These are phyloP conservation scores for Penicillium dipodomyicola DNA, from an alignment of 495 filamentous ascomycete species.

Conservation along the genomic window DNA sequence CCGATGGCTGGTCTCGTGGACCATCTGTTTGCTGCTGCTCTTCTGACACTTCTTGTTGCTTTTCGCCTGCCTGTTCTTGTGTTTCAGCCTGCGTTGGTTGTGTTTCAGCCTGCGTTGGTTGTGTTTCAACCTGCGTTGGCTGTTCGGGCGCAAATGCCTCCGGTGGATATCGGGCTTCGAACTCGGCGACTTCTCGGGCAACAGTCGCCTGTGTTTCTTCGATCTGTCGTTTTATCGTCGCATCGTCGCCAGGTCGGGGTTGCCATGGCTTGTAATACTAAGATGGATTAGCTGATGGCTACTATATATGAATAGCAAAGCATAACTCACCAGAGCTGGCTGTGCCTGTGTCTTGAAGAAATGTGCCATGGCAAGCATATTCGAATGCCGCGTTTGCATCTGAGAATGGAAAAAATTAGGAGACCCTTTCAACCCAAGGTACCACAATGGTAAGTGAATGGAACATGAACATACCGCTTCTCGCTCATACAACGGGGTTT, in stretches of 20 bases:
- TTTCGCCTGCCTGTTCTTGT: conserved; percentile 14
- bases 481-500: conserved; percentile 76
- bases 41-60: conserved; percentile 11
- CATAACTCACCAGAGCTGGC: conserved; percentile 70
- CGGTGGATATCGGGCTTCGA: conserved; percentile 39
- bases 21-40: conserved; percentile 4
- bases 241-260: conserved; percentile 59
- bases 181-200: conserved; percentile 49
- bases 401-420: conserved; percentile 30
- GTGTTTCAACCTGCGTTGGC: conserved; percentile 1
- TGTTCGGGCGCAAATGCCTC: conserved; percentile 20
- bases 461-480: conserved; percentile 66
- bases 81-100: neutral
- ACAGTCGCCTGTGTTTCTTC: conserved; percentile 54
- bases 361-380: conserved; percentile 68
- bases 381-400: conserved; percentile 78
- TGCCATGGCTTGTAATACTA: conserved; percentile 93
- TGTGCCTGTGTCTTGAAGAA: conserved; percentile 71
- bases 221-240: conserved; percentile 58
- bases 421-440: neutral
- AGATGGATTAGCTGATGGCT: conserved; percentile 17
- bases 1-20: conserved; percentile 13
- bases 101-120: neutral
- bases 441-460: conserved; percentile 2
- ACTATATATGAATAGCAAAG: neutral